Conservation (phyloP, 1,284 basidiomycete species). For the Ceratobasidium sp. region DNA sequence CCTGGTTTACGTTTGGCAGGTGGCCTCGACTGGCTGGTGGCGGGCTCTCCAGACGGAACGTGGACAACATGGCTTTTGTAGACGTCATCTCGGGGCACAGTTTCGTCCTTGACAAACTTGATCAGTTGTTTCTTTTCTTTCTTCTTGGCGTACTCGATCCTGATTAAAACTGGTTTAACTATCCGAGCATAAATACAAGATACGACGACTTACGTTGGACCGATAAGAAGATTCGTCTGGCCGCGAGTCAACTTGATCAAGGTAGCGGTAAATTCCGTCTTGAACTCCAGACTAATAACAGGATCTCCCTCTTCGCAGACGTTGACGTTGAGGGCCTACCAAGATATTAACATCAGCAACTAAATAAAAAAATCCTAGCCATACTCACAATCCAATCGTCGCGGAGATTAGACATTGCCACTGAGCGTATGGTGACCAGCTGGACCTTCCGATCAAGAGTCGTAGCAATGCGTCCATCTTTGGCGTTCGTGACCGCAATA, state of each 20-base stretch:
- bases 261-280: conserved; percentile 91
- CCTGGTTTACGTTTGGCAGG: conserved; percentile 88
- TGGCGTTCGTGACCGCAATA: conserved; percentile 72
- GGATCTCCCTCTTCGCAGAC: conserved; percentile 94
- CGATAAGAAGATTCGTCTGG: conserved; percentile 75
- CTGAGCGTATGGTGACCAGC: conserved; percentile 82
- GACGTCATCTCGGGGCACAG: conserved; percentile 76
- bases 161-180: conserved; percentile 48
- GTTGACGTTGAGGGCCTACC: conserved; percentile 72
- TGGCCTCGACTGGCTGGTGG: conserved; percentile 81
- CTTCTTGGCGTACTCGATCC: conserved; percentile 92
- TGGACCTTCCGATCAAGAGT: conserved; percentile 88
- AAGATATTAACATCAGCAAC: neutral
- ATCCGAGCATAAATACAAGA: conserved; percentile 5
- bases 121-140: conserved; percentile 94
- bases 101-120: conserved; percentile 90
- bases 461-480: conserved; percentile 69
- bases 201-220: conserved; percentile 66
- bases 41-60: conserved; percentile 86
- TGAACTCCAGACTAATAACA: conserved; percentile 89
- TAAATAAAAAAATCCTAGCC: neutral
- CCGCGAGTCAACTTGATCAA: conserved; percentile 84
- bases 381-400: conserved; percentile 91
- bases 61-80: conserved; percentile 96
- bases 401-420: conserved; percentile 85